Conservation (phyloP, 1,139 yeast genomes). For the Blastobotrys arbuscula region DNA sequence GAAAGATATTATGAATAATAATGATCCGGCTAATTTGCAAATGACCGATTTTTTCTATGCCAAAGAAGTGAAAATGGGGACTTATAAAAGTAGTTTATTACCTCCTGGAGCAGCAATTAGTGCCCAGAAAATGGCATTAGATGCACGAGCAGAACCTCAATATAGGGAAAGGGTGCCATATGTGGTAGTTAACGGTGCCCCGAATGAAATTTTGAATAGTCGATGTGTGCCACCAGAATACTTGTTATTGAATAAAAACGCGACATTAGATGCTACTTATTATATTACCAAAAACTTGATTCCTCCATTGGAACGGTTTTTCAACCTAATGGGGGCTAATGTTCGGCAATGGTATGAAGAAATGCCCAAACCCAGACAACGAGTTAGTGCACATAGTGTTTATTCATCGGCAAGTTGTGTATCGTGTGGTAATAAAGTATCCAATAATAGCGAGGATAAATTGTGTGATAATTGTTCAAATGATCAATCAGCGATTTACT, state of each 20-base stretch:
- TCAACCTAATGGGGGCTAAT: slow-evolving; percentile 78
- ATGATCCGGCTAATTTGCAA: slow-evolving; percentile 47
- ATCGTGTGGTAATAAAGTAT: not conserved
- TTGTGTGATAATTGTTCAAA: slow-evolving; percentile 22
- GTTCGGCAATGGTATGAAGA: slow-evolving; percentile 72
- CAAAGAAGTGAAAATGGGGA: slow-evolving; percentile 79
- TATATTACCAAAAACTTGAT: slow-evolving; percentile 76
- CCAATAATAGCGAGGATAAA: slow-evolving; percentile 3
- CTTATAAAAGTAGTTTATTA: slow-evolving; percentile 62
- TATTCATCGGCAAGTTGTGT: slow-evolving; percentile 3
- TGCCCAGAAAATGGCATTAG: slow-evolving; percentile 53
- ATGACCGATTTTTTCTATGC: slow-evolving; percentile 88
- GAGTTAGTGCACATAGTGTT: not conserved
- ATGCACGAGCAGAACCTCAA: slow-evolving; percentile 76
- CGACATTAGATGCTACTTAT: slow-evolving; percentile 67
- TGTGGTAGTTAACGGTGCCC: slow-evolving; percentile 63
- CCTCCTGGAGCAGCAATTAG: slow-evolving; percentile 94
- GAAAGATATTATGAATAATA: slow-evolving; percentile 44
- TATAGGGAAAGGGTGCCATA: slow-evolving; percentile 86
- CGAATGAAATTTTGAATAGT: slow-evolving; percentile 64
- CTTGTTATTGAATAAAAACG: slow-evolving; percentile 41
- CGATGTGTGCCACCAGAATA: slow-evolving; percentile 77
- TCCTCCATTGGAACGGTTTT: slow-evolving; percentile 84
- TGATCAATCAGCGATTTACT: slow-evolving; percentile 17
- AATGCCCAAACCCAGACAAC: slow-evolving; percentile 44